phyloP scores from a whole-genome alignment of 345 rosid genomes.

The Citrus cavaleriei region DNA sequence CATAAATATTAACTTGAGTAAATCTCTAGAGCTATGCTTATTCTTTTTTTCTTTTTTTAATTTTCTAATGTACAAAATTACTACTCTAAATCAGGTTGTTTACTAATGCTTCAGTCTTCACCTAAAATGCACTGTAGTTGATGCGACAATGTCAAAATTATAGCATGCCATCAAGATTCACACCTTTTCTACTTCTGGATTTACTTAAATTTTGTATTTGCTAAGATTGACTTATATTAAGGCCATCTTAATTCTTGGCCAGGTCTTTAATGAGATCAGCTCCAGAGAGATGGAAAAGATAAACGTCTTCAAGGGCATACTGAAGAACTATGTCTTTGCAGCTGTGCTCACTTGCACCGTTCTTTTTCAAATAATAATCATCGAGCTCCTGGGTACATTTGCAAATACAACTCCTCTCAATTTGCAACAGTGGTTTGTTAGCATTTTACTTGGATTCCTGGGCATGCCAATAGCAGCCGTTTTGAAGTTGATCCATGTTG shows the following conservation, averaged over 20 bases:
- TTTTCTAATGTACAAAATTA: not conserved
- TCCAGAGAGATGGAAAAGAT: constrained; percentile 77
- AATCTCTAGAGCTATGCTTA: not conserved
- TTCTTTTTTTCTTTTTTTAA: not conserved
- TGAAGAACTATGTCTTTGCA: constrained; percentile 58
- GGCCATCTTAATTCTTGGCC: not conserved
- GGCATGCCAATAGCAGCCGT: constrained; percentile 95
- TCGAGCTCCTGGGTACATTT: constrained; percentile 61
- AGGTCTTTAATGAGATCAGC: constrained; percentile 80
- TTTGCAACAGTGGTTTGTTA: constrained; percentile 72
- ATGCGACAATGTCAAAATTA: not conserved
- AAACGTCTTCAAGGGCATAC: constrained; percentile 68
- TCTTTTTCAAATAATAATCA: constrained; percentile 62
- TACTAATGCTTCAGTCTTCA: not conserved
- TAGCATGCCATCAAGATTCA: not conserved
- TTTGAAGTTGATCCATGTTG: constrained; percentile 69
- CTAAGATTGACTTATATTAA: constrained; percentile 5
- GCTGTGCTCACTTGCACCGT: constrained; percentile 52
- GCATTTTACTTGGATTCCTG: constrained; percentile 73
- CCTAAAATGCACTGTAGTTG: not conserved
- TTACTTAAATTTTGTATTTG: constrained; percentile 1
- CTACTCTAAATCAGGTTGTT: not conserved
- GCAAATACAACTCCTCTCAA: constrained; percentile 74
- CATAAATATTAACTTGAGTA: not conserved
- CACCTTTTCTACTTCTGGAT: not conserved